Evolutionary conservation across 805 yeast genomes (phyloP).

Genomic region (Candida glaebosa): DNA sequence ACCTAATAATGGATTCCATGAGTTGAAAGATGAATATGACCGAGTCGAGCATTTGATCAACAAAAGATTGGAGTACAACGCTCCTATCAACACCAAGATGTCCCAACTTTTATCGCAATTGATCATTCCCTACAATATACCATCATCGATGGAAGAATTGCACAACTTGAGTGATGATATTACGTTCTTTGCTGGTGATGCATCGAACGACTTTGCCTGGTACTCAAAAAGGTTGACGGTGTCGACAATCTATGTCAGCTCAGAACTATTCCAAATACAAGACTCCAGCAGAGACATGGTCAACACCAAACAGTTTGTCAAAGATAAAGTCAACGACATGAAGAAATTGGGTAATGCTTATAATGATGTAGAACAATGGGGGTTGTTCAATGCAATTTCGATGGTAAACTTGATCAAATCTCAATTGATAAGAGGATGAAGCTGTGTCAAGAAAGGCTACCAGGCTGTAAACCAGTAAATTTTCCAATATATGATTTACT

Average conservation of each 20-base stretch:
- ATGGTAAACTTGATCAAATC: conserved; percentile 66
- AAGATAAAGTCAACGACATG: conserved; percentile 52
- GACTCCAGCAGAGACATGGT: conserved; percentile 57
- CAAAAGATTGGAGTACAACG: conserved; percentile 51
- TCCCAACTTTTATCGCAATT: conserved; percentile 56
- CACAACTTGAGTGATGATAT: conserved; percentile 80
- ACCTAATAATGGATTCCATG: conserved; percentile 25
- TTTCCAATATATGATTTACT: no score
- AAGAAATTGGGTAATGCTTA: conserved; percentile 57
- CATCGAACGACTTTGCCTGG: conserved; percentile 84
- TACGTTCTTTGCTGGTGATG: conserved; percentile 74
- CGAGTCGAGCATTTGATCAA: conserved; percentile 43
- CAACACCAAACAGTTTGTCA: conserved; percentile 64
- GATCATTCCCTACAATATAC: conserved; percentile 60
- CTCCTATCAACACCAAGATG: conserved; percentile 41
- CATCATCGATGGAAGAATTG: conserved; percentile 60
- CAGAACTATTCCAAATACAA: conserved; percentile 77
- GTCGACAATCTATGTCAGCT: conserved; percentile 64
- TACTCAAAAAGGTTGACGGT: conserved; percentile 79
- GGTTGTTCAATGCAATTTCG: conserved; percentile 62
- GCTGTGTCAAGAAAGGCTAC: no score
- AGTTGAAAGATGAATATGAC: conserved; percentile 34
- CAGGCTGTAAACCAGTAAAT: no score
- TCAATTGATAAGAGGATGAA: conserved; percentile 60
- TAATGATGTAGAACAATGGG: conserved; percentile 71